Conservation (phyloP, 495 filamentous ascomycete genomes). For the Aspergillus haitiensis region DNA sequence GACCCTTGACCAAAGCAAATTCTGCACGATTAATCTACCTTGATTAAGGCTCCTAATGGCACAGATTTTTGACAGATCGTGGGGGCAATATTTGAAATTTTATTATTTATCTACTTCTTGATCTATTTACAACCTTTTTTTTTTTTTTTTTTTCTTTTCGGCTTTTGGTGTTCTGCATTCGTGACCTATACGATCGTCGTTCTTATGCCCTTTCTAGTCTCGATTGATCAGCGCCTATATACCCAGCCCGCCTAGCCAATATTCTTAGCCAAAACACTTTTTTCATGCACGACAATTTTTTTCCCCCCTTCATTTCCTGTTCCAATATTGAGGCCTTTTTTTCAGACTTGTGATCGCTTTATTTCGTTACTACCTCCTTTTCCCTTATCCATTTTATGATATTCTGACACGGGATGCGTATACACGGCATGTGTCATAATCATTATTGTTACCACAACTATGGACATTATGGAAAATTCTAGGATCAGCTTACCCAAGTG, state of each 20-base stretch:
- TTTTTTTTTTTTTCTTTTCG: conserved; percentile 12
- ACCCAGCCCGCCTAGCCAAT: conserved; percentile 1
- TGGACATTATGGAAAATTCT: no score
- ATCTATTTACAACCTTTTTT: conserved; percentile 1
- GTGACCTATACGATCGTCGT: conserved; percentile 1
- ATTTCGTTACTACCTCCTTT: not conserved
- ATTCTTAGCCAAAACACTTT: not conserved
- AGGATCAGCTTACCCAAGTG: no score
- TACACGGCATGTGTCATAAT: no score
- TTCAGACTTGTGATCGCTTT: not conserved
- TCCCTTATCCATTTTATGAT: no score
- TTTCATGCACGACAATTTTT: not conserved
- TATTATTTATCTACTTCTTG: not conserved
- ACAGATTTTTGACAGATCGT: conserved; percentile 21
- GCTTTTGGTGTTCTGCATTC: not conserved
- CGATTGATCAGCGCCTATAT: conserved; percentile 16
- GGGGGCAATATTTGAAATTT: conserved; percentile 11
- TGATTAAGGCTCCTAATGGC: conserved; percentile 19
- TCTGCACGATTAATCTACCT: not conserved
- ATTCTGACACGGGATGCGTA: no score
- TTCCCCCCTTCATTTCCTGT: conserved; percentile 1
- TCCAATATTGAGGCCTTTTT: not conserved
- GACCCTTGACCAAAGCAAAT: no score
- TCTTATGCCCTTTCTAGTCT: not conserved
- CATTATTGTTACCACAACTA: no score